These are phyloP conservation scores for Fraxinus paxiana DNA, from an alignment of 305 asterid species.

Conservation along the genomic window DNA sequence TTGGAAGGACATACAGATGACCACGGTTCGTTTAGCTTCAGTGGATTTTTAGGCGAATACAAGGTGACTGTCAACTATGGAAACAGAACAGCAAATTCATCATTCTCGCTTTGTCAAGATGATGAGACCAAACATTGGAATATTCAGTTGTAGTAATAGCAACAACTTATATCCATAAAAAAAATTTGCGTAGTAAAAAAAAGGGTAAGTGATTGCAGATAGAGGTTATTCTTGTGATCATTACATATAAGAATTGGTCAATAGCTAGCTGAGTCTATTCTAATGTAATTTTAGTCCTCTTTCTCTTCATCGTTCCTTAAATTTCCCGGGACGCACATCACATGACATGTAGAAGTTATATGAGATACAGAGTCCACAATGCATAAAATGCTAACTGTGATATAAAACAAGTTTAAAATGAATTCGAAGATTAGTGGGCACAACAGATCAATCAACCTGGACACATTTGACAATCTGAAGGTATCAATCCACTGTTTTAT, in stretches of 20 bases:
- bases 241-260: background rate
- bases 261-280: background rate
- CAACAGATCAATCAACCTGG: background rate
- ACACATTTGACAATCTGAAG: background rate
- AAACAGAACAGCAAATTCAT: constrained; percentile 28
- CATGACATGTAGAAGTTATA: background rate
- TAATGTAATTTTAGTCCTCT: background rate
- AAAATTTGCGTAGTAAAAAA: background rate
- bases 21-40: constrained; percentile 54
- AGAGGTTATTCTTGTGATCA: background rate
- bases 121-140: constrained; percentile 56
- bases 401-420: background rate
- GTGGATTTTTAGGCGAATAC: constrained; percentile 65
- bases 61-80: constrained; percentile 32
- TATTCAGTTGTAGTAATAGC: constrained; percentile 34
- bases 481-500: background rate
- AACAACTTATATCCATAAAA: background rate
- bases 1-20: constrained; percentile 45
- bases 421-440: background rate
- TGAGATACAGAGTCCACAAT: background rate
- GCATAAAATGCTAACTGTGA: background rate
- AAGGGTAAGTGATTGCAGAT: background rate
- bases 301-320: background rate
- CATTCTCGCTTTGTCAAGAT: constrained; percentile 45
- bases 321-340: background rate